Evolutionary conservation across 768 basidiomycete species (phyloP).

Genomic region (Mycena belliarum): DNA sequence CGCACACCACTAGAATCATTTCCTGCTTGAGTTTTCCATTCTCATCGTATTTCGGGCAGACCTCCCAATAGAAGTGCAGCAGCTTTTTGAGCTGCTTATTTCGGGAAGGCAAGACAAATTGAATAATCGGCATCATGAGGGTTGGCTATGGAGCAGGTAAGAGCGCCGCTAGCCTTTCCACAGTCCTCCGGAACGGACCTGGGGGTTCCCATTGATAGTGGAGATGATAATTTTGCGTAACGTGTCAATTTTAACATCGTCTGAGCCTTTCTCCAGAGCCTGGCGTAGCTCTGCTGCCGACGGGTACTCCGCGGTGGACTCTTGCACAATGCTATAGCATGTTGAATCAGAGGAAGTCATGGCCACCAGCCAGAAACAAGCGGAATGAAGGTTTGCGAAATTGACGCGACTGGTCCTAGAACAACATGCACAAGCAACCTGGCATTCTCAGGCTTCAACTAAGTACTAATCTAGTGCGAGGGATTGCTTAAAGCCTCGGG

Average conservation of each 20-base stretch:
- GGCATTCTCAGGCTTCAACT: not conserved
- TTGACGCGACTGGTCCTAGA: conserved; percentile 4
- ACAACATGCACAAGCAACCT: not conserved
- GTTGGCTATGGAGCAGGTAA: conserved; percentile 57
- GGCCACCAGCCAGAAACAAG: conserved; percentile 18
- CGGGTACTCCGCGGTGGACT: conserved; percentile 72
- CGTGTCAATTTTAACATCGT: conserved; percentile 96
- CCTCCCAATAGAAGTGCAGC: conserved; percentile 94
- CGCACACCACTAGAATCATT: conserved; percentile 98
- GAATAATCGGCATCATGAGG: conserved; percentile 96
- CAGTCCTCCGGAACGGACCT: conserved; percentile 51
- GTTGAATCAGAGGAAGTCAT: conserved; percentile 57
- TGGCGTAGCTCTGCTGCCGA: conserved; percentile 81
- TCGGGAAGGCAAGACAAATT: conserved; percentile 93
- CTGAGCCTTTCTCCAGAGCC: conserved; percentile 90
- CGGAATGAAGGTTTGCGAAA: not conserved
- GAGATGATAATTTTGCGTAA: conserved; percentile 91
- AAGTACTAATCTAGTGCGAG: conserved; percentile 6
- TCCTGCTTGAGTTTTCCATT: conserved; percentile 98
- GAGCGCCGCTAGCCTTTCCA: not conserved
- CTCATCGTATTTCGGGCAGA: conserved; percentile 97
- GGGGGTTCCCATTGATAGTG: conserved; percentile 92
- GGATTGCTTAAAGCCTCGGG: conserved; percentile 39
- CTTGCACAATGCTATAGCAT: conserved; percentile 80
- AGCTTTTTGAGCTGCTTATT: conserved; percentile 98